Evolutionary conservation across 768 basidiomycete species (phyloP), one percentile per base, ranked within the genome.

Genomic region (Pleurotus citrinopileatus): DNA sequence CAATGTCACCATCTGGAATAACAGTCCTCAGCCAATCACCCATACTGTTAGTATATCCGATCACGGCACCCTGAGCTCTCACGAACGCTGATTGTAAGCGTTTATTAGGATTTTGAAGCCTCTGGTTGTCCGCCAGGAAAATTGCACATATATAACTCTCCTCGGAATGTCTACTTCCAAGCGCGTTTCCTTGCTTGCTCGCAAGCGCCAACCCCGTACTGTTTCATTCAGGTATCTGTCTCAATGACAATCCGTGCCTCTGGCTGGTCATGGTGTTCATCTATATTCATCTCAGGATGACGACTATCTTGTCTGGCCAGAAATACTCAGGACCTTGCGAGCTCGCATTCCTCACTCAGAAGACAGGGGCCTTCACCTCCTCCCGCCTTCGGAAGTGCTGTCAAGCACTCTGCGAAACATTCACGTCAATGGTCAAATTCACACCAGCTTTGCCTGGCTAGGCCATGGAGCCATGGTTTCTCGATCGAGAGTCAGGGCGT

Each of bases 381-480:
- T 84, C 45, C 85, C 86, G 1, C 70, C 84, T 2, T 77, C 84
- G 51, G 85, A 88, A 54, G 77, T 79, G 63, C 70, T 87, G 3
- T 79, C 80, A 4, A 81, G 75, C 46, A 67, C 73, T 40, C 65
- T 85, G 20, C 76, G 80, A 36, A 75, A 72, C 2, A 68, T 79
- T 13, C 58, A 69, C 44, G 63, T 73, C 17, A 59, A 63, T 2
- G 44, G 71, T 10, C 57, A 59, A 13, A 63, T 84, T 25, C 76
- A 82, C 58, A 80, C 82, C 2, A 70, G 81, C 1, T 82, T 86
- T 59, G 81, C 84, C 0, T 89, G 86, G 84, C 66, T 88, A 6
- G 84, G 86, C 9, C 73, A 89, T 62, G 86, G 86, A 17, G 65
- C 83, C 4, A 74, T 87, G 52, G 64, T 87, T 53, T 69, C 60